phyloP scores from a whole-genome alignment of 2,329 filamentous ascomycete genomes.

The Aspergillus carbonarius region DNA sequence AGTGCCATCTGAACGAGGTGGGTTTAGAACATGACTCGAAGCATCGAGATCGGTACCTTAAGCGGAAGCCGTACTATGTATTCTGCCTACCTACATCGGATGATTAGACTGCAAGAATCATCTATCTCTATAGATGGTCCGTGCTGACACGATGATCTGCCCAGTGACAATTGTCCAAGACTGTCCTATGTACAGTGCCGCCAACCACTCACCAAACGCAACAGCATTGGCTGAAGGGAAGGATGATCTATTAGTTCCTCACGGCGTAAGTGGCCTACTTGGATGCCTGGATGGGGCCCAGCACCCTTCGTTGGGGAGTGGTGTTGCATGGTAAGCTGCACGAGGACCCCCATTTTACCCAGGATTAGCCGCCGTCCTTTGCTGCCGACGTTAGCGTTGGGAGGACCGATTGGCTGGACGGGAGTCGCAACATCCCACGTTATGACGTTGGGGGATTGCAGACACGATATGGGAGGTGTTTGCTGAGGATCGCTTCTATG shows the following conservation, averaged over 20 bases:
- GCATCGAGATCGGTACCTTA: neutral
- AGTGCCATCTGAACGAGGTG: neutral
- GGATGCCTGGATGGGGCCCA: neutral
- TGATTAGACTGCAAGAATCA: neutral
- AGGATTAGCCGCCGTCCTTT: conserved; percentile 9
- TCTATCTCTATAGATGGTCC: neutral
- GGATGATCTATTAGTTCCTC: neutral
- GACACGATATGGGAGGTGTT: neutral
- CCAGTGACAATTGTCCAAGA: too few relatives aligned
- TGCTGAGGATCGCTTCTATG: neutral
- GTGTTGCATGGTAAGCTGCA: conserved; percentile 5
- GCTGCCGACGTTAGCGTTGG: conserved; percentile 3
- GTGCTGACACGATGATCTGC: too few relatives aligned
- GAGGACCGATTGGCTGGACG: neutral
- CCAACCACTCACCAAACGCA: too few relatives aligned
- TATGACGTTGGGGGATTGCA: conserved; percentile 14
- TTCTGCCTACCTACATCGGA: neutral
- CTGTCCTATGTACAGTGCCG: too few relatives aligned
- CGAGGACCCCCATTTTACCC: conserved; percentile 1
- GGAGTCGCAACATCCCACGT: conserved; percentile 12
- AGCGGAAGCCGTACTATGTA: neutral
- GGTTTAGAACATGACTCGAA: neutral
- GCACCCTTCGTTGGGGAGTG: neutral
- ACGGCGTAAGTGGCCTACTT: neutral
- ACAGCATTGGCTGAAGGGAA: neutral